Conservation (phyloP, 208 protist genomes). For the Strigomonas culicis region DNA sequence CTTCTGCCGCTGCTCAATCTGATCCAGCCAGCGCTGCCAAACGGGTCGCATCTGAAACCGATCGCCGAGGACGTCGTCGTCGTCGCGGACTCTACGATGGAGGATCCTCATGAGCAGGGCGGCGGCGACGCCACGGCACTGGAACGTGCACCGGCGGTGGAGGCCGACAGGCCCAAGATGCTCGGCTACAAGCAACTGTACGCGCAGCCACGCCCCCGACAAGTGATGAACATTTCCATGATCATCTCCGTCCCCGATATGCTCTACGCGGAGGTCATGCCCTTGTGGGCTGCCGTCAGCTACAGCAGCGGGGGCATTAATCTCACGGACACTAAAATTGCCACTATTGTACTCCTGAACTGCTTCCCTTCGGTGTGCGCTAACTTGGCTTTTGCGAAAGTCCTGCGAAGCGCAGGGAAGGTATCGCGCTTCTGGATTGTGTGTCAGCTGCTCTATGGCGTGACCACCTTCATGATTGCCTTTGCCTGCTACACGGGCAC, state of each 20-base stretch:
- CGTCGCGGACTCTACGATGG: not conserved
- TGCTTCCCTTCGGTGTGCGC: constrained; percentile 39
- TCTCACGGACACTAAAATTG: constrained; percentile 30
- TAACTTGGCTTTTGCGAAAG: constrained; percentile 35
- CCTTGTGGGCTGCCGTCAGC: constrained; percentile 56
- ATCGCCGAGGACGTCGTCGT: not conserved
- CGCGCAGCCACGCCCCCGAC: constrained; percentile 21
- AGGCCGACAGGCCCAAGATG: not conserved
- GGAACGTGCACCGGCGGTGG: no score
- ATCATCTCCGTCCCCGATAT: constrained; percentile 42
- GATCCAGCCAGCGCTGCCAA: not conserved
- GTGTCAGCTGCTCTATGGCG: constrained; percentile 5
- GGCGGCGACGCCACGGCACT: no score
- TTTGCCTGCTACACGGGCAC: constrained; percentile 16
- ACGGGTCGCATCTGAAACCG: no score
- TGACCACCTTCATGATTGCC: constrained; percentile 16
- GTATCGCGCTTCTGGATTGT: constrained; percentile 31
- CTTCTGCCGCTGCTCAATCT: not conserved
- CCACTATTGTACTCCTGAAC: constrained; percentile 32
- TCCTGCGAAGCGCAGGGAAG: constrained; percentile 24
- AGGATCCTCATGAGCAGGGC: no score
- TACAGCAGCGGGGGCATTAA: constrained; percentile 29
- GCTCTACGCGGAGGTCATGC: constrained; percentile 45
- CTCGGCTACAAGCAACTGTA: constrained; percentile 46
- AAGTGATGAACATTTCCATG: constrained; percentile 54